phyloP scores from a whole-genome alignment of 345 rosid species.

The Nephelium lappaceum region DNA sequence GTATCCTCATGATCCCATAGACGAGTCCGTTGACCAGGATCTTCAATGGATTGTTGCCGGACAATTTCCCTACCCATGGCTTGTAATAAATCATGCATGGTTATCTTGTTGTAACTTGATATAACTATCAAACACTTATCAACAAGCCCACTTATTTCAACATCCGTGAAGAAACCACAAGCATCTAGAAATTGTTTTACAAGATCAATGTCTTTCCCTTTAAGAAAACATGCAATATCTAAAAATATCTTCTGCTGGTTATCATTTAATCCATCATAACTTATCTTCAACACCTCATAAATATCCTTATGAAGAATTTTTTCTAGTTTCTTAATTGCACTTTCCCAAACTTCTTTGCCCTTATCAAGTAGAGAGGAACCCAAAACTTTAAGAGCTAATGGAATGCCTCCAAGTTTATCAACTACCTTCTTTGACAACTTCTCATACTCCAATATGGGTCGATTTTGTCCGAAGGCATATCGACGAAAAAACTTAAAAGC shows the following conservation, averaged over 20 bases:
- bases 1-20: not conserved
- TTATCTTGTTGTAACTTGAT: slow-evolving; percentile 8
- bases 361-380: too few species aligned
- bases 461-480: slow-evolving; percentile 25
- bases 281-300: slow-evolving; percentile 28
- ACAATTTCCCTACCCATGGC: not conserved
- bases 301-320: slow-evolving; percentile 31
- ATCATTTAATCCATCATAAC: slow-evolving; percentile 42
- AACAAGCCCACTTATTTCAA: slow-evolving; percentile 32
- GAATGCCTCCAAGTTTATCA: slow-evolving; percentile 42
- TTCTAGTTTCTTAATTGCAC: slow-evolving; percentile 25
- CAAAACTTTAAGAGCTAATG: slow-evolving; percentile 35
- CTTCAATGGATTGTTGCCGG: not conserved
- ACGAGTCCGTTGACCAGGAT: not conserved
- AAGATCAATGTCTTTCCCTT: slow-evolving; percentile 19
- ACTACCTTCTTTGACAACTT: slow-evolving; percentile 30
- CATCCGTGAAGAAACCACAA: slow-evolving; percentile 27
- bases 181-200: slow-evolving; percentile 31
- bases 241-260: slow-evolving; percentile 38
- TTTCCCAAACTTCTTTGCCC: slow-evolving; percentile 27
- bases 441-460: slow-evolving; percentile 12
- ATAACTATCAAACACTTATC: slow-evolving; percentile 34
- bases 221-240: slow-evolving; percentile 37
- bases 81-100: slow-evolving; percentile 24
- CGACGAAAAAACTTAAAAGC: slow-evolving; percentile 36